phyloP scores from a whole-genome alignment of 192 early-diverging fungal species.

The Linnemannia schmuckeri region DNA sequence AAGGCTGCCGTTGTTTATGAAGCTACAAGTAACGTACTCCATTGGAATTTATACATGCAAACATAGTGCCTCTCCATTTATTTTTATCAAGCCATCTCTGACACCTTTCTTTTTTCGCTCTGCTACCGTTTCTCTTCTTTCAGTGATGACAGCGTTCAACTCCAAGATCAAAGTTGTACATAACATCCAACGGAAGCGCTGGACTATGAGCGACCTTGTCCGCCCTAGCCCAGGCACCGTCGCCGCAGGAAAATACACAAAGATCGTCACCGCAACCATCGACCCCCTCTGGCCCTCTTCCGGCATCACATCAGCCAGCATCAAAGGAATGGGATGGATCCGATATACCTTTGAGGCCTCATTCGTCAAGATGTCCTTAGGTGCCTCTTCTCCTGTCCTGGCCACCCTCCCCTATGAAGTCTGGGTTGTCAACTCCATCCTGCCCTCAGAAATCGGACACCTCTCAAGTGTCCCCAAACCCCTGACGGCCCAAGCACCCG shows the following conservation, averaged over 20 bases:
- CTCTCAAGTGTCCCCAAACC: not conserved
- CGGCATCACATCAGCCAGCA: not conserved
- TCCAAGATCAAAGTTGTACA: not conserved
- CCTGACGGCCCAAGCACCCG: not conserved
- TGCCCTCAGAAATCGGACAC: not conserved
- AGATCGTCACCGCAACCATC: not conserved
- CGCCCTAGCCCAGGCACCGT: slow-evolving; percentile 1
- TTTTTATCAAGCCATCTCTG: not conserved
- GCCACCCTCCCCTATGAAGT: not conserved
- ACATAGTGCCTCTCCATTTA: not conserved
- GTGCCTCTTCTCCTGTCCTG: not conserved
- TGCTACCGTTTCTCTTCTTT: not conserved
- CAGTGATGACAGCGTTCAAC: not conserved
- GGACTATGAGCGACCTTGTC: not conserved
- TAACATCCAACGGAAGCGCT: slow-evolving; percentile 14
- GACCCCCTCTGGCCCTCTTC: slow-evolving; percentile 24
- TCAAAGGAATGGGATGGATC: slow-evolving; percentile 9
- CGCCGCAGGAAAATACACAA: slow-evolving; percentile 16
- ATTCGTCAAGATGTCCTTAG: not conserved
- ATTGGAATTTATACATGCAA: no score
- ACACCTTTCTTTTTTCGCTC: not conserved
- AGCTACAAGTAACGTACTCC: not conserved
- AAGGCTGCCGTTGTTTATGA: not conserved
- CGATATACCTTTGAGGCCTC: slow-evolving; percentile 3
- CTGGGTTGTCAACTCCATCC: slow-evolving; percentile 20